Percentiles rank a stretch among this genome's conserved stretches.
Evolutionary conservation across 192 early-diverging fungal species (phyloP).

Genomic region (Umbelopsis ramanniana): DNA sequence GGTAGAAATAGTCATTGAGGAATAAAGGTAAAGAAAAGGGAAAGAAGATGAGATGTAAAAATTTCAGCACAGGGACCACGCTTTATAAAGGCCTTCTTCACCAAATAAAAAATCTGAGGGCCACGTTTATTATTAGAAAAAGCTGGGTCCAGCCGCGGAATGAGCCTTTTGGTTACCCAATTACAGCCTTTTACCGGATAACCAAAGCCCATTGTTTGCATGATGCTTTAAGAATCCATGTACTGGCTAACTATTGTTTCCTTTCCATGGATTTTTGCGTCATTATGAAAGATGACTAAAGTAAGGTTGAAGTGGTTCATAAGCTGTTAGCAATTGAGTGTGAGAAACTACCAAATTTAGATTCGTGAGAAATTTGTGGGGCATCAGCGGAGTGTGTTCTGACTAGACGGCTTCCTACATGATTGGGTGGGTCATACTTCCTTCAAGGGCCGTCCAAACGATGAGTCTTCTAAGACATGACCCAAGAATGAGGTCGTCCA

Average conservation of each 20-base stretch:
- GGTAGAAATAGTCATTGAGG: slow-evolving; percentile 1
- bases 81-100: not conserved
- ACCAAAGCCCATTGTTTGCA: too few relatives aligned
- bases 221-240: too few relatives aligned
- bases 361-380: slow-evolving; percentile 22
- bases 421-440: too few relatives aligned
- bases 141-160: not conserved
- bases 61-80: not conserved
- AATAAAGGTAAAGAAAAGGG: slow-evolving; percentile 11
- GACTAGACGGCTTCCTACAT: too few relatives aligned
- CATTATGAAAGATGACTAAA: too few relatives aligned
- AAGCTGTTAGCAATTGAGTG: slow-evolving; percentile 1
- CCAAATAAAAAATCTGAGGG: slow-evolving; percentile 9
- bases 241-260: too few relatives aligned
- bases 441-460: too few relatives aligned
- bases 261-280: too few relatives aligned
- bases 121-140: not conserved
- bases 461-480: too few relatives aligned
- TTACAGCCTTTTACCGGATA: not conserved
- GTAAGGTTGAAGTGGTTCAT: too few relatives aligned
- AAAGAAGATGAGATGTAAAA: slow-evolving; percentile 14
- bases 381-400: slow-evolving; percentile 10
- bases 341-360: slow-evolving; percentile 23
- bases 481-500: too few relatives aligned
- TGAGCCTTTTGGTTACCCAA: not conserved